Evolutionary conservation across 805 yeast genomes (phyloP), one percentile per base, ranked within the genome.

Genomic region (Candida vartiovaarae): DNA sequence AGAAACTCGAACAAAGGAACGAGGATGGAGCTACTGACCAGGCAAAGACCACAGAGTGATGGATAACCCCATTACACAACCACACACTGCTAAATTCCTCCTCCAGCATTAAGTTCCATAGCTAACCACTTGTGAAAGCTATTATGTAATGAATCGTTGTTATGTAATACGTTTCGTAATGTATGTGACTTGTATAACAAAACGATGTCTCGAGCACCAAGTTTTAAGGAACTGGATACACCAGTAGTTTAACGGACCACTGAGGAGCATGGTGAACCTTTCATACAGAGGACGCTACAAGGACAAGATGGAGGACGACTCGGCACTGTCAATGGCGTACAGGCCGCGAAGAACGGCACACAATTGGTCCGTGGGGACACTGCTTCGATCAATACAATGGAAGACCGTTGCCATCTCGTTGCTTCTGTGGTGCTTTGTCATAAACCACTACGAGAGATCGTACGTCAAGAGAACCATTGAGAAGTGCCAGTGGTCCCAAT

Each of bases 401-500:
- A 45, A 26, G 15, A 6, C 44, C 1, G 41, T 55, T 3, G 35
- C 41, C 6, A 10, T 38, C 3, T 45, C 59, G 0, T 39, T 61
- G 6, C 8, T 65, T 0, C 20, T 66, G 2, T 79, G 85, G 82
- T 34, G 69, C 1, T 34, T 63, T 1, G 44, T 71, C 15, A 62
- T 80, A 8, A 72, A 72, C 44, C 75, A 77, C 55, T 72, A 70
- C 46, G 90, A 84, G 54, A 63, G 84, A 45, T 54, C 67, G 4
- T 68, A 65, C 8, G 80, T 80, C 2, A 63, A 60, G 41, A 52
- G 62, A 20, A 70, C 76, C 0, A 62, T 82, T 15, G 50, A 57
- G 6, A 46, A 58, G 28, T 83, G 89, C 55, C 51, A 62, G 5
- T 89, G 96, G 96, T 54, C 62, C 2, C 60, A 59, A 1, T 84